Conservation (phyloP, 495 filamentous ascomycete species). For the Xylaria flabelliformis region DNA sequence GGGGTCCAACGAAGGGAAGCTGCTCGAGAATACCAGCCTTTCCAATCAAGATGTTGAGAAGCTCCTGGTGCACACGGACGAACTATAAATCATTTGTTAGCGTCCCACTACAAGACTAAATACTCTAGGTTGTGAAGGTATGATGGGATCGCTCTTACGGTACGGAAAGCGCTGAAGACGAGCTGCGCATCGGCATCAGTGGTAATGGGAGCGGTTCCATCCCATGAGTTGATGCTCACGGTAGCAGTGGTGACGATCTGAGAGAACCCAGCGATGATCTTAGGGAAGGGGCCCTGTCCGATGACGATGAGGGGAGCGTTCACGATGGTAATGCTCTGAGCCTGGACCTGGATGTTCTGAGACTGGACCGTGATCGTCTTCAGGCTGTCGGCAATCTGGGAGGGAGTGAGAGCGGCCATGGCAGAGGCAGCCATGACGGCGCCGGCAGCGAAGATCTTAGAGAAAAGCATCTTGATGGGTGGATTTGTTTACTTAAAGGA, state of each 20-base stretch:
- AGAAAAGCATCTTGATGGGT: slow-evolving; percentile 36
- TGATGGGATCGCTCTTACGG: slow-evolving; percentile 14
- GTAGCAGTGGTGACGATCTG: slow-evolving; percentile 35
- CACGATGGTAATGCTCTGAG: slow-evolving; percentile 32
- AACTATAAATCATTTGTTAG: slow-evolving; percentile 27
- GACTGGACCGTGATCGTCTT: slow-evolving; percentile 29
- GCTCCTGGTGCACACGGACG: slow-evolving; percentile 34
- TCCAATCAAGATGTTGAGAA: slow-evolving; percentile 43
- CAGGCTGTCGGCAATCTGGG: slow-evolving; percentile 28
- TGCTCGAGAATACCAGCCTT: slow-evolving; percentile 35
- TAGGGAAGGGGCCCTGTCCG: slow-evolving; percentile 34
- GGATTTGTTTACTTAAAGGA: not conserved
- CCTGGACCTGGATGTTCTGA: slow-evolving; percentile 22
- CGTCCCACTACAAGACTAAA: not conserved
- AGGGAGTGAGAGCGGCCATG: slow-evolving; percentile 22
- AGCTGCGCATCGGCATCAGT: slow-evolving; percentile 28
- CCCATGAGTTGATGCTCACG: not conserved
- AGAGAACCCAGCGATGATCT: slow-evolving; percentile 31
- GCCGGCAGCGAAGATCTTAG: slow-evolving; percentile 24
- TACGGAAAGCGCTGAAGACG: slow-evolving; percentile 18
- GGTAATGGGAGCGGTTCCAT: slow-evolving; percentile 13
- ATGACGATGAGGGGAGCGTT: slow-evolving; percentile 34
- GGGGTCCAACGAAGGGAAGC: slow-evolving; percentile 38
- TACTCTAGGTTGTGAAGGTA: not conserved
- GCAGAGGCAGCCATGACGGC: slow-evolving; percentile 27